A percentile compares a stretch with the other conserved stretches of the same genome.
Conservation (phyloP, 768 basidiomycete species). For the Phaeolepiota aurea region DNA sequence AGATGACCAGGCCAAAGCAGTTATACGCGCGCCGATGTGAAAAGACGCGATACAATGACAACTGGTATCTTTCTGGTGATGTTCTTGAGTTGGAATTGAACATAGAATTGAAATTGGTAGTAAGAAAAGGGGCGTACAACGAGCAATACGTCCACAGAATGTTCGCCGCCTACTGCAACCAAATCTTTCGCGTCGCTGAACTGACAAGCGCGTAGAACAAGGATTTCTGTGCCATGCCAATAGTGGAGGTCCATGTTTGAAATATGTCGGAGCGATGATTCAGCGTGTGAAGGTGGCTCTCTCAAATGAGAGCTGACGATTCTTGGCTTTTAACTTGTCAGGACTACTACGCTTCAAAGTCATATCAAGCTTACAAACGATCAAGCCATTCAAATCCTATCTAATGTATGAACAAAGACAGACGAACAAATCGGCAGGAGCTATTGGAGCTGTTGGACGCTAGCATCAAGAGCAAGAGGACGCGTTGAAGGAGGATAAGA, state of each 20-base stretch:
- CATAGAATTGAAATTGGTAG: conserved; percentile 5
- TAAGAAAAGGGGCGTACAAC: conserved; percentile 34
- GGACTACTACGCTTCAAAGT: no score
- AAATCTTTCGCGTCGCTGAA: conserved; percentile 60
- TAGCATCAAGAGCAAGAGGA: no score
- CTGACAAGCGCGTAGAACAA: conserved; percentile 54
- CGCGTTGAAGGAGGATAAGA: no score
- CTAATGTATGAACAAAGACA: background rate
- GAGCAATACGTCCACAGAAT: conserved; percentile 61
- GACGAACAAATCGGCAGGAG: no score
- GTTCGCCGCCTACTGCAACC: conserved; percentile 65
- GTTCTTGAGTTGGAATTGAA: conserved; percentile 7
- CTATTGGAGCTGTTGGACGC: no score
- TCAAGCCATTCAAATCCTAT: background rate
- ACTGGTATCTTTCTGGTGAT: conserved; percentile 29
- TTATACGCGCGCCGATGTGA: conserved; percentile 61
- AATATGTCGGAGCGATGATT: no score
- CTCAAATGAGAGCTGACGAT: no score
- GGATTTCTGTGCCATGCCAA: conserved; percentile 51
- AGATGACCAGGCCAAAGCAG: conserved; percentile 75
- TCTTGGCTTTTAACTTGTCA: no score
- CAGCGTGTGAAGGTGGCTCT: no score
- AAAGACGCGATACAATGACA: conserved; percentile 58
- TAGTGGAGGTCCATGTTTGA: conserved; percentile 48
- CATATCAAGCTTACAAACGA: background rate